Conservation (phyloP, 495 filamentous ascomycete species). For the Daldinia decipiens region DNA sequence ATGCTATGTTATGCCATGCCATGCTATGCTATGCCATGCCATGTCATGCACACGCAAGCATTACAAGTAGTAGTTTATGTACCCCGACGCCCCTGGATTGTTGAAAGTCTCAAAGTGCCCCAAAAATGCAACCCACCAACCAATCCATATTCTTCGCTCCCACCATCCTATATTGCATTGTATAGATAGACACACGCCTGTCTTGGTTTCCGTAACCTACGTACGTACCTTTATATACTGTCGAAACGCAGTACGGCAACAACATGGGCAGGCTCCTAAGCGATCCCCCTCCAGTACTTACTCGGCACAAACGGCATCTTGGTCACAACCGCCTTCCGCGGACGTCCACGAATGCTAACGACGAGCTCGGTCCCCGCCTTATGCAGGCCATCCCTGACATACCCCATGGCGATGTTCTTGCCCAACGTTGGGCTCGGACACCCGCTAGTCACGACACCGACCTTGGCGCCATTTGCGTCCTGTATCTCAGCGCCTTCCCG, state of each 20-base stretch:
- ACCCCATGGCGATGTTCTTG: slow-evolving; percentile 96
- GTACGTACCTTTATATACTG: too few relatives aligned
- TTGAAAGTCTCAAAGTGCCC: slow-evolving; percentile 15
- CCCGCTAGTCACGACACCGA: slow-evolving; percentile 82
- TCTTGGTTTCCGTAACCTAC: too few relatives aligned
- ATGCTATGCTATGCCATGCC: too few relatives aligned
- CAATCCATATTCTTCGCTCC: neutral
- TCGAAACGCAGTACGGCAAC: neutral
- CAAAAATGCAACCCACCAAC: neutral
- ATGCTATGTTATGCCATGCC: too few relatives aligned
- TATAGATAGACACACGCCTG: neutral
- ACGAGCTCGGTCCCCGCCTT: slow-evolving; percentile 87
- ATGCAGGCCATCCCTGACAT: slow-evolving; percentile 82
- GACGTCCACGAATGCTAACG: slow-evolving; percentile 82
- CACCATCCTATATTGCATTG: neutral
- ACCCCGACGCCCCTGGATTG: slow-evolving; percentile 9
- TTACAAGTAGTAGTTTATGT: neutral
- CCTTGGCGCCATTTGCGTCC: slow-evolving; percentile 57
- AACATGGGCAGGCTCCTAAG: neutral
- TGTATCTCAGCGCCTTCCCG: slow-evolving; percentile 88
- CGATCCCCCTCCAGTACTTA: slow-evolving; percentile 65
- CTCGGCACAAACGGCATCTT: slow-evolving; percentile 95
- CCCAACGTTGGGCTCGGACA: slow-evolving; percentile 86
- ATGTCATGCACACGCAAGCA: too few relatives aligned
- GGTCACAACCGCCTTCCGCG: slow-evolving; percentile 78